Percentiles rank a stretch among this genome's conserved stretches.
phyloP scores from a whole-genome alignment of 805 yeast species.

The Starmerella roubikii region DNA sequence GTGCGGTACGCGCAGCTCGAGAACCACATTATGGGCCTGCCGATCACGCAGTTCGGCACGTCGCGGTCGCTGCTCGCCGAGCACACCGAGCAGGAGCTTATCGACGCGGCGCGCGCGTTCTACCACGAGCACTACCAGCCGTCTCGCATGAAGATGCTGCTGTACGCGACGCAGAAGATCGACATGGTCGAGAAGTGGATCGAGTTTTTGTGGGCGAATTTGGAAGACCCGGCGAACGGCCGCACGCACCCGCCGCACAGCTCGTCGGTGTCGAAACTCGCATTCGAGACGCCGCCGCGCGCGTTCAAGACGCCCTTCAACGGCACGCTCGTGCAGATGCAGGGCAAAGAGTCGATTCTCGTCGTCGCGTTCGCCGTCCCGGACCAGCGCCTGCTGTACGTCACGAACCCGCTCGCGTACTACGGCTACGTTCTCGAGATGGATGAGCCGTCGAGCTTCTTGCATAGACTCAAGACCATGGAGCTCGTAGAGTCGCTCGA shows the following conservation, averaged over 20 bases:
- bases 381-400: conserved; percentile 2
- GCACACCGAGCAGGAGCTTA: neutral
- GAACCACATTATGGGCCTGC: neutral
- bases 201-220: neutral
- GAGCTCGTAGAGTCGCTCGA: neutral
- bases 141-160: conserved; percentile 1
- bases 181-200: conserved; percentile 2
- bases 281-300: neutral
- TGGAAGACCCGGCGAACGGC: neutral
- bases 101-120: neutral
- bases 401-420: conserved; percentile 2
- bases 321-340: neutral
- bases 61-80: neutral
- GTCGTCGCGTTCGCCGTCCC: neutral
- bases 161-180: conserved; percentile 1
- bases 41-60: neutral
- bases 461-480: neutral
- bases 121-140: neutral
- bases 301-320: neutral
- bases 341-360: neutral
- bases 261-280: neutral
- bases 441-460: neutral
- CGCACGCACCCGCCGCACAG: neutral
- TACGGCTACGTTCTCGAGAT: neutral
- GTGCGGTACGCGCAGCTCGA: neutral